Base-by-base conservation (phyloP, 2,329 filamentous ascomycete species). In the Sordariomycetes sp. region DNA sequence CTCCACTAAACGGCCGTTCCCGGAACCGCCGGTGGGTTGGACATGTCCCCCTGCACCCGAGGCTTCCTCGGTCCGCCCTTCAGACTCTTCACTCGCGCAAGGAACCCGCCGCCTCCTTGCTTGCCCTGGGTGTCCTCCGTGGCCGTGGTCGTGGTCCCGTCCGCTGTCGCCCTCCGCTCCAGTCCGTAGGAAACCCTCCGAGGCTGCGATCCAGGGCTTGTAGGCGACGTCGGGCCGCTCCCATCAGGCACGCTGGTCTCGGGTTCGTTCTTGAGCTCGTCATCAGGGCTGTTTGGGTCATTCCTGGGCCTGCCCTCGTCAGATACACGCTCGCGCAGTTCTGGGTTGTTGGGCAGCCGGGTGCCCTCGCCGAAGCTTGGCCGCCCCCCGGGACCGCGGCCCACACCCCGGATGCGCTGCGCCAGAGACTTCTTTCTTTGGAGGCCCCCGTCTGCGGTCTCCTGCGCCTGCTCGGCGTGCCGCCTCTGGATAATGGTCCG, bases 341-440 rank as follows among this genome's bases (percentile, higher is more conserved):
- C 73, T 6, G 74, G 75, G 0, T 77, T 75, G 22, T 73, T 70
- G 40, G 71, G 71, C 14, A 60, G 59, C 20, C 77, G 77, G 18
- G 67, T 69, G 25, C 70, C 74, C 20, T 86, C 84, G 0, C 82
- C 46, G 28, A 57, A 43, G 37, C 48, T 57, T 1, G 55, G 55
- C 32, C 55, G 55, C 24, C 48, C 48, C 8, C 84, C 82, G 10
- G 80, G 81, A n/a, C 80, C 81, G 61, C 85, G 86, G 69, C 86
- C 90, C 66, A 95, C 91, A 62, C 89, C 88, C 48, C 91, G 87
- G 69, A 99, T 88, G 59, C 92, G 89, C 69, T 97, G 91, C 2
- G 91, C 94, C 60, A 99, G 78, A 32, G 92, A 97, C 77, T 97
- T 97, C 79, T 97, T 97, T 60, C 94, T 86, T 64, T 87, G 85